Evolutionary conservation across 495 filamentous ascomycete species (phyloP).

Genomic region (Aspergillus indologenus): DNA sequence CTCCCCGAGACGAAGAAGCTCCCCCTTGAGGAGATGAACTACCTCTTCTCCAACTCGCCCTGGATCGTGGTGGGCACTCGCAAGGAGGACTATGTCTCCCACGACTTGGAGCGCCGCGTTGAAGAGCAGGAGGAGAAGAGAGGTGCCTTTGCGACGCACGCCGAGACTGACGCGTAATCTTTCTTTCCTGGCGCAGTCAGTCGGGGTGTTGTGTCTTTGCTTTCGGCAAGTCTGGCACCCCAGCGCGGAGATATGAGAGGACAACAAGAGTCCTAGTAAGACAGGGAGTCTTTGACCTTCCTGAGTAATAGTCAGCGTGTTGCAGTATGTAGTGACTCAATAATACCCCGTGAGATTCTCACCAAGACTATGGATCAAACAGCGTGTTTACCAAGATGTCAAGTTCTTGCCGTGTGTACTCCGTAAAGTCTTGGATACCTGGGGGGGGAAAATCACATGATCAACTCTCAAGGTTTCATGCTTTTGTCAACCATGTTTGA

Average conservation of each 20-base stretch:
- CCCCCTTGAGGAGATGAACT: slow-evolving; percentile 69
- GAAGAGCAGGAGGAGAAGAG: slow-evolving; percentile 40
- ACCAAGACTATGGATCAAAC: background rate
- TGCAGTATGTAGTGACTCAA: background rate
- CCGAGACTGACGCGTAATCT: slow-evolving; percentile 24
- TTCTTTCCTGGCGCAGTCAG: no score
- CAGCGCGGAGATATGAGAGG: background rate
- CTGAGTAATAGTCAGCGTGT: background rate
- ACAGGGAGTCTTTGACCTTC: background rate
- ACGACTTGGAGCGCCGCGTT: slow-evolving; percentile 39
- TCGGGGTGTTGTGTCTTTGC: background rate
- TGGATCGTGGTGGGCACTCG: slow-evolving; percentile 55
- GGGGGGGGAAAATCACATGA: no score
- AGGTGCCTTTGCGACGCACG: slow-evolving; percentile 17
- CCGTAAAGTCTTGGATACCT: no score
- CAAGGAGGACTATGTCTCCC: slow-evolving; percentile 35
- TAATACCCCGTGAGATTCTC: background rate
- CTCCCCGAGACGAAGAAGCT: slow-evolving; percentile 64
- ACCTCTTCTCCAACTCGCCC: slow-evolving; percentile 65
- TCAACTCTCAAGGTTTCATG: no score
- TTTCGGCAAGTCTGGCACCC: background rate
- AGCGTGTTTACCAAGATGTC: no score
- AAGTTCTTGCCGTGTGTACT: no score
- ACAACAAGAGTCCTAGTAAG: background rate
- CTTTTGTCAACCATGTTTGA: no score